phyloP scores from a whole-genome alignment of 2,329 filamentous ascomycete species.

The Pseudogymnoascus sp. region DNA sequence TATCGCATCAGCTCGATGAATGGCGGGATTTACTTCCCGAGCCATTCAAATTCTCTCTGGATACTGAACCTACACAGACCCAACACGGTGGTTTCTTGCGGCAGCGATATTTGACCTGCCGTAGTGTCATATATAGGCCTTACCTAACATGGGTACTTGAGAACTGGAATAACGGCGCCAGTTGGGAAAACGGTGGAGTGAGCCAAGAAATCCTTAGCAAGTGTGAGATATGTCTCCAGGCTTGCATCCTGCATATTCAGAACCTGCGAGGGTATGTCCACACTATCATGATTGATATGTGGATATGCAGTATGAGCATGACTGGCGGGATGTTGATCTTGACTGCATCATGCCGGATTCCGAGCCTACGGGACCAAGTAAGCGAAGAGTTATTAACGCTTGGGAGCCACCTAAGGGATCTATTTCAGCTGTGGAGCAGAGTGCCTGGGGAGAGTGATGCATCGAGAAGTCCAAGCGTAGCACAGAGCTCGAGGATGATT shows the following conservation, averaged over 20 bases:
- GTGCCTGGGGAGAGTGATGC: slow-evolving; percentile 30
- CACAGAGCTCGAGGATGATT: slow-evolving; percentile 40
- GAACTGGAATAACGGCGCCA: background rate
- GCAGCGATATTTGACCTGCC: slow-evolving; percentile 44
- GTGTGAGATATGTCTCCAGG: slow-evolving; percentile 39
- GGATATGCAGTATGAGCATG: slow-evolving; percentile 47
- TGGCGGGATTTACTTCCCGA: slow-evolving; percentile 40
- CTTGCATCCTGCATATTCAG: slow-evolving; percentile 40
- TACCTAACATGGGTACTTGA: slow-evolving; percentile 41
- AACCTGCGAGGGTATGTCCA: slow-evolving; percentile 41
- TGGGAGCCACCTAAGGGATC: slow-evolving; percentile 34
- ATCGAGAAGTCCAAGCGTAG: slow-evolving; percentile 35
- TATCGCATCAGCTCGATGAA: slow-evolving; percentile 41
- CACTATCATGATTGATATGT: slow-evolving; percentile 44
- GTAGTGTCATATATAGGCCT: slow-evolving; percentile 44
- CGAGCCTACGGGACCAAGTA: slow-evolving; percentile 32
- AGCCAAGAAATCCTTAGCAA: slow-evolving; percentile 32
- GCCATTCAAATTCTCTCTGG: slow-evolving; percentile 35
- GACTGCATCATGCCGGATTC: slow-evolving; percentile 37
- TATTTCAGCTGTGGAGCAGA: slow-evolving; percentile 37
- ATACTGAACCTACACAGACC: slow-evolving; percentile 26
- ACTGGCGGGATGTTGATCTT: slow-evolving; percentile 42
- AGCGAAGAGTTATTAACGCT: slow-evolving; percentile 32
- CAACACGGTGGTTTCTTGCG: slow-evolving; percentile 41
- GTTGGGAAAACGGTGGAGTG: slow-evolving; percentile 2